Percentiles rank a stretch among this genome's conserved stretches.
Conservation (phyloP, 768 basidiomycete species). For the Xanthoconium stramineum region DNA sequence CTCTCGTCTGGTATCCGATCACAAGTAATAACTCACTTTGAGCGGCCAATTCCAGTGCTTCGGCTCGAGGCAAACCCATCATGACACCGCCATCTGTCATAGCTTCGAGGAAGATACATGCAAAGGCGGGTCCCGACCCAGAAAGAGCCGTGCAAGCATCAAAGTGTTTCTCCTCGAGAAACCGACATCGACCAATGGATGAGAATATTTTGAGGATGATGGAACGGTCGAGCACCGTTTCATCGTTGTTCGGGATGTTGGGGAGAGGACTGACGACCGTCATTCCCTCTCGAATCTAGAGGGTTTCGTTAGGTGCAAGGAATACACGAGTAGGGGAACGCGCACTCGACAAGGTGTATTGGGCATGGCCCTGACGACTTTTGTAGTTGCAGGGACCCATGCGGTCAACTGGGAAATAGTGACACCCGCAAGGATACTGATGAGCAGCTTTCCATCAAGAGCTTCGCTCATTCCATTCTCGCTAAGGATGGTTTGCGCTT, state of each 20-base stretch:
- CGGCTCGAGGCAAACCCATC: conserved; percentile 96
- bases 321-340: background rate
- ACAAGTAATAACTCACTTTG: conserved; percentile 63
- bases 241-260: conserved; percentile 34
- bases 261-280: conserved; percentile 83
- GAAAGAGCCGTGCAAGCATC: conserved; percentile 97
- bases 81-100: conserved; percentile 99
- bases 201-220: conserved; percentile 94
- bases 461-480: conserved; percentile 79
- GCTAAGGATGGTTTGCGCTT: conserved; percentile 69
- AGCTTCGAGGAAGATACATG: conserved; percentile 93
- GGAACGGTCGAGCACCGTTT: conserved; percentile 55
- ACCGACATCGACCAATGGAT: conserved; percentile 92
- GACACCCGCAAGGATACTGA: conserved; percentile 97
- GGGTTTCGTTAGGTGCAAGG: background rate
- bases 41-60: conserved; percentile 91
- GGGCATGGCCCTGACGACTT: conserved; percentile 95
- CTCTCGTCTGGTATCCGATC: background rate
- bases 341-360: conserved; percentile 94
- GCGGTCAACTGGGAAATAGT: conserved; percentile 76
- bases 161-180: conserved; percentile 98
- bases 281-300: conserved; percentile 98
- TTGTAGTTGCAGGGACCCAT: conserved; percentile 75
- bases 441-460: conserved; percentile 83
- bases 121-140: conserved; percentile 96